A percentile compares a stretch with the other conserved stretches of the same genome.
phyloP scores from a whole-genome alignment of 768 basidiomycete genomes.

The Hortiboletus flavorubellus region DNA sequence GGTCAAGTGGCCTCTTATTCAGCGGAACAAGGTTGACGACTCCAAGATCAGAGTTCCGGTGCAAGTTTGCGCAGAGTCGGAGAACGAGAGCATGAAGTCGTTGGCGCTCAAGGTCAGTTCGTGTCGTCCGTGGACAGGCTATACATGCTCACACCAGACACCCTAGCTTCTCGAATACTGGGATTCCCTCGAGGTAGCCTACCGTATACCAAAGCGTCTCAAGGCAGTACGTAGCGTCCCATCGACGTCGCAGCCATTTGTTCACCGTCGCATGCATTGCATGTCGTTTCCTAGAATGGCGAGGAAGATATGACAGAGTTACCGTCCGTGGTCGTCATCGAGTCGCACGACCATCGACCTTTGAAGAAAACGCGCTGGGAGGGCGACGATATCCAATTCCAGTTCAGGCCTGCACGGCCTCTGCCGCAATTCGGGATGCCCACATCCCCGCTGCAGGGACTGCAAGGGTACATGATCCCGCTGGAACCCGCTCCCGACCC shows the following conservation, averaged over 20 bases:
- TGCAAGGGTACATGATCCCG: background rate
- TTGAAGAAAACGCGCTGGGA: conserved; percentile 32
- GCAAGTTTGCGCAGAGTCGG: conserved; percentile 47
- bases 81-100: conserved; percentile 52
- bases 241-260: background rate
- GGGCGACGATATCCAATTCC: conserved; percentile 23
- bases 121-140: background rate
- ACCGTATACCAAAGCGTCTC: conserved; percentile 80
- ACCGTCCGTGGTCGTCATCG: conserved; percentile 15
- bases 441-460: background rate
- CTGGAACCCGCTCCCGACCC: background rate
- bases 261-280: background rate
- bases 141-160: background rate
- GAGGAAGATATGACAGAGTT: conserved; percentile 27
- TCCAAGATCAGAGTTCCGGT: conserved; percentile 68
- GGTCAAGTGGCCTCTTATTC: conserved; percentile 74
- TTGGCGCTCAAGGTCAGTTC: conserved; percentile 60
- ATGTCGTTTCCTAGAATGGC: conserved; percentile 23
- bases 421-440: background rate
- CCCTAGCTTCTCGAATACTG: conserved; percentile 74
- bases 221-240: conserved; percentile 34
- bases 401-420: conserved; percentile 15
- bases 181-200: conserved; percentile 72
- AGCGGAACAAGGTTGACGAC: conserved; percentile 91
- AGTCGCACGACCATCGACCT: conserved; percentile 28